phyloP scores from a whole-genome alignment of 177 flowering plant species.

The Vitis hybrid region DNA sequence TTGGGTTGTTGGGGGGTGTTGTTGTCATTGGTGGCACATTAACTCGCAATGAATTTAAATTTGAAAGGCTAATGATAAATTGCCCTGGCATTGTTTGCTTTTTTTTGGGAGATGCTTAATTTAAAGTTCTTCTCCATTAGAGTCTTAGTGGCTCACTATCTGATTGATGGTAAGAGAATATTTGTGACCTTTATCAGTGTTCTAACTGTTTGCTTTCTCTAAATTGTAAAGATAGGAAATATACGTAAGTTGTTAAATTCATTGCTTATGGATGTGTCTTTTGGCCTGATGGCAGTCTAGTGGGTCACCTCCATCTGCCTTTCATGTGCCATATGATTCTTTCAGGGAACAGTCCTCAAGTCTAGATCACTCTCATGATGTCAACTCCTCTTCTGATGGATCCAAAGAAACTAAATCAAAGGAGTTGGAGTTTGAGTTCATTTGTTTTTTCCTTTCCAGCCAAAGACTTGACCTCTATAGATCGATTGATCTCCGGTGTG shows the following conservation, averaged over 20 bases:
- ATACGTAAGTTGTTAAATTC: background rate
- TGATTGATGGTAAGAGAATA: background rate
- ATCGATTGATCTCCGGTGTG: constrained; percentile 85
- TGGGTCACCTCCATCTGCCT: constrained; percentile 93
- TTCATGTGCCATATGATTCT: constrained; percentile 81
- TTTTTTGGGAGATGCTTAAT: too few relatives aligned
- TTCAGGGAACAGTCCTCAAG: constrained; percentile 52
- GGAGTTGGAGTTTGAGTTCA: constrained; percentile 85
- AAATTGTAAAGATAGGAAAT: background rate
- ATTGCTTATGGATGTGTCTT: constrained; percentile 3
- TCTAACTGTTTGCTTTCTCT: background rate
- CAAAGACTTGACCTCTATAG: constrained; percentile 79
- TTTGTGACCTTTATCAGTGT: background rate
- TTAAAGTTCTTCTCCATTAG: too few relatives aligned
- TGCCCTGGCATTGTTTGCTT: too few relatives aligned
- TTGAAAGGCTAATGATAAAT: too few relatives aligned
- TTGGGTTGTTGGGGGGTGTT: background rate
- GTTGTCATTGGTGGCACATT: too few relatives aligned
- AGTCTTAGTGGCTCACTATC: too few relatives aligned
- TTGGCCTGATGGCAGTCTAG: constrained; percentile 55
- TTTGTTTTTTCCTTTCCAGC: constrained; percentile 86
- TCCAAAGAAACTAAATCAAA: constrained; percentile 26
- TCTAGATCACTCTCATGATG: constrained; percentile 23
- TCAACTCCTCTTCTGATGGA: constrained; percentile 28
- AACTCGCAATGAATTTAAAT: too few relatives aligned